Base-by-base conservation (phyloP, 805 yeast species). In the Lachancea lanzarotensis region DNA sequence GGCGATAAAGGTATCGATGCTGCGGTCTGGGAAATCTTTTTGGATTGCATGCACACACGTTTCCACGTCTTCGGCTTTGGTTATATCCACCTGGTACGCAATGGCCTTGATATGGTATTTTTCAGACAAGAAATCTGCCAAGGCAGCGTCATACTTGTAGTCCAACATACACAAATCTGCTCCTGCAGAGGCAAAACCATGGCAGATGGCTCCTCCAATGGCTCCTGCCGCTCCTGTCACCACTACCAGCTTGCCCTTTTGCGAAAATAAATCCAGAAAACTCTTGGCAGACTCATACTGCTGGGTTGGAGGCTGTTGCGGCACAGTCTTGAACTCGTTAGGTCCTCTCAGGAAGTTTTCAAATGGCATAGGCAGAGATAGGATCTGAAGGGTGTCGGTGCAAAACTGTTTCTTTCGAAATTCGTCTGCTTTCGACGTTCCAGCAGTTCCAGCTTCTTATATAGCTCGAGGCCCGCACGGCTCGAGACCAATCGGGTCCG, bases 191-290 rank as follows among this genome's bases (percentile, higher is more conserved):
- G 89, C 84, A 57, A 72, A 85, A 1, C 88, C 90, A 62, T 81
- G 85, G 43, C 93, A 93, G 31, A 84, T 82, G 3, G 85, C 86
- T 54, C 66, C 76, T 15, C 95, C 95, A 54, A 87, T 86, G 32
- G 95, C 95, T 42, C 83, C 73, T 15, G 90, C 81, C n/a, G 87
- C 84, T 37, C 95, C 95, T 13, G 95, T 84, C 46, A 87, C 76
- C 3, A 85, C 78, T 34, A 93, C 91, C 13, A 81, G 81, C 65
- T 84, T 86, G 22, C 91, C 93, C 66, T 81, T 81, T 50, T 88
- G 74, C 3, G 86, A 81, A 66, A 88, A 85, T 50, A 84, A 70
- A 48, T 82, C 90, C 48, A 82, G 66, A 31, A 40, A 50, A 36
- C 49, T 42, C 16, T 42, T 45, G 29, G 45, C 52, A 1, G 43